Base-by-base conservation (phyloP, 2,329 filamentous ascomycete species). In the Epichloe hybrida region DNA sequence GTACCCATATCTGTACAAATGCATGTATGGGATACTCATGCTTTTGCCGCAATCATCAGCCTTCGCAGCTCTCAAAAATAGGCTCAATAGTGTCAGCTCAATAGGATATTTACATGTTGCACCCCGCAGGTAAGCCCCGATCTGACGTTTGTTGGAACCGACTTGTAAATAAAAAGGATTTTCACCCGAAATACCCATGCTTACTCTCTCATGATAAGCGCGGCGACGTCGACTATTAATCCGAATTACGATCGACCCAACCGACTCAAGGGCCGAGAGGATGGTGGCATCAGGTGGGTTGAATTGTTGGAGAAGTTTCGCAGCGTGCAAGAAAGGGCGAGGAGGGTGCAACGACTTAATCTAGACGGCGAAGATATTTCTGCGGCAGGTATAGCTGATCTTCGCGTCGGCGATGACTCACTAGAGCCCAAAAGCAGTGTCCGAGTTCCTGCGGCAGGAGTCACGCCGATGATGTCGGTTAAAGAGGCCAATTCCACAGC, bases 31-130 rank as follows among this genome's bases (percentile, higher is more conserved):
- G 9, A 79, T 98, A 44, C 75, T 98, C 50, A 98, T 98, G 93
- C 83, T 98, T 17, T 77, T 98, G n/a, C 93, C 93, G 0, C 93
- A 98, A 69, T 97, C 91, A 15, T 94, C 89, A 31, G 94, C 93
- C 8, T 98, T 98, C 69, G 93, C 90, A 31, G 91, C 93, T 2
- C 74, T 98, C 52, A 97, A 96, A 66, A 98, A 98, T 64, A 83
- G 93, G 41, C 77, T 98, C 48, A 97, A 97, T 68, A 95, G 88
- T 67, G 93, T 98, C 58, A 95, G 88, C 71, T 90, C 93, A 49
- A 97, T 98, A 64, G 93, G 91, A 42, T 95, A 95, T 66, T 73
- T 98, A 54, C 91, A 97, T 64, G 84, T 86, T 57, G 83, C 84
- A 55, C 86, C 77, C 49, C 71, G 87, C 77, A 77, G 79, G 87